Evolutionary conservation across 1,139 yeast genomes (phyloP), one percentile per base, ranked within the genome.

Genomic region (Kodamaea anthophila): DNA sequence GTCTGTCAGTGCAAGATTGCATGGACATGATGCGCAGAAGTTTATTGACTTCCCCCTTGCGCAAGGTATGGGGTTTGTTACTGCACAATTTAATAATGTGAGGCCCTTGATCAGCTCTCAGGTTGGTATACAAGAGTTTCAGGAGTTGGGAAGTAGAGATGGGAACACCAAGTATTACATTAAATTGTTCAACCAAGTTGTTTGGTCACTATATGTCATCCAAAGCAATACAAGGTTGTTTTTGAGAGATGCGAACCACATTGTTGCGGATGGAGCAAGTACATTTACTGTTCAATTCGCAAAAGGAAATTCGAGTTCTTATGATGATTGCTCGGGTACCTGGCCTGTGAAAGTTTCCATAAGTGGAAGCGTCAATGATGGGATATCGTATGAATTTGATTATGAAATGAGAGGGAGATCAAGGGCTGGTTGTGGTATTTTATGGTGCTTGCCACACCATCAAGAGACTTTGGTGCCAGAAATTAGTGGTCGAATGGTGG

Each of bases 371-470:
- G 42, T 44, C 24, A 59, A 55, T 2, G 42, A 39, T 11, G 42
- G 30, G 10, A 59, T 61, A 12, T 44, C 39, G 8, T 66, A 65
- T 38, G 36, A 43, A 3, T 57, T 66, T 30, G 35, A 38, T 4
- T 66, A 58, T 37, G 43, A 42, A 5, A 44, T 49, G 29, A 36
- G 41, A 16, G 70, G 70, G 4, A 29, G 33, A 2, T 60, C 66
- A 1, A 43, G 42, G 29, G 41, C 52, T 5, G 60, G 61, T 1
- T 40, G 46, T n/a, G 51, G 62, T 2, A 37, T 66, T n/a, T 48
- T 65, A 42, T 70, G 63, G 67, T 75, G 61, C 60, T 60, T 80
- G 13, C 91, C 91, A 1, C 94, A 82, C 47, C 91, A 81, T 40
- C 73, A 70, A 34, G 65, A 62, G 13, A 56, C 70, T 0, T 61